These are phyloP conservation scores for Pichia nanzhaoensis DNA, from an alignment of 805 yeast genomes.

Conservation along the genomic window DNA sequence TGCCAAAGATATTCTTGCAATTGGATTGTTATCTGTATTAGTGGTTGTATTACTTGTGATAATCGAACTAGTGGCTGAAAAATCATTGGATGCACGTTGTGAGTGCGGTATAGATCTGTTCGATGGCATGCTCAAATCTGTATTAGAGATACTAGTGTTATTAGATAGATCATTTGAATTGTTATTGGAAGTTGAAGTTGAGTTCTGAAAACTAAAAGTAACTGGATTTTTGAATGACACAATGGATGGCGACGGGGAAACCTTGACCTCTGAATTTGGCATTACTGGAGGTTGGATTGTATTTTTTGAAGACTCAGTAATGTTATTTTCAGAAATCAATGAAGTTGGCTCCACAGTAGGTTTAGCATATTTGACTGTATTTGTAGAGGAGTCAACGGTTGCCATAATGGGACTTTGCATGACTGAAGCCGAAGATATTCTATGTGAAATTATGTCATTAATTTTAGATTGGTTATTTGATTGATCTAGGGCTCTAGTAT, in stretches of 20 bases:
- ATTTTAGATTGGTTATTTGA: neutral
- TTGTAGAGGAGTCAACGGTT: too few relatives aligned
- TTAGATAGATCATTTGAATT: neutral
- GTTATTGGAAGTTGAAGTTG: neutral
- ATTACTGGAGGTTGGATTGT: neutral
- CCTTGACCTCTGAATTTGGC: neutral
- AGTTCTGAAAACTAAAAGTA: slow-evolving; percentile 1
- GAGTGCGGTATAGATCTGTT: slow-evolving; percentile 11
- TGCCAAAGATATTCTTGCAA: slow-evolving; percentile 25
- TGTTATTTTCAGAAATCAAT: neutral
- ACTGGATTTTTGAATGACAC: slow-evolving; percentile 5
- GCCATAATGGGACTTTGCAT: too few relatives aligned
- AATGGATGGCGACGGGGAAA: slow-evolving; percentile 6
- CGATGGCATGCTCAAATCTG: neutral
- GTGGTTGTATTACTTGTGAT: slow-evolving; percentile 3
- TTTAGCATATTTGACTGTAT: too few relatives aligned
- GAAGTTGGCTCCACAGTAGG: too few relatives aligned
- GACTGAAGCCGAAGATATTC: neutral
- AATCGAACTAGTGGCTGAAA: slow-evolving; percentile 9
- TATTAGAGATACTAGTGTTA: neutral
- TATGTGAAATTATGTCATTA: neutral
- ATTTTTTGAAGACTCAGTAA: neutral
- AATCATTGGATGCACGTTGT: slow-evolving; percentile 16
- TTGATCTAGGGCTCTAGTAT: neutral
- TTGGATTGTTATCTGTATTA: slow-evolving; percentile 21